Evolutionary conservation across 2,329 filamentous ascomycete species (phyloP), one percentile per base, ranked within the genome.

Genomic region (Fusarium verticillioides): DNA sequence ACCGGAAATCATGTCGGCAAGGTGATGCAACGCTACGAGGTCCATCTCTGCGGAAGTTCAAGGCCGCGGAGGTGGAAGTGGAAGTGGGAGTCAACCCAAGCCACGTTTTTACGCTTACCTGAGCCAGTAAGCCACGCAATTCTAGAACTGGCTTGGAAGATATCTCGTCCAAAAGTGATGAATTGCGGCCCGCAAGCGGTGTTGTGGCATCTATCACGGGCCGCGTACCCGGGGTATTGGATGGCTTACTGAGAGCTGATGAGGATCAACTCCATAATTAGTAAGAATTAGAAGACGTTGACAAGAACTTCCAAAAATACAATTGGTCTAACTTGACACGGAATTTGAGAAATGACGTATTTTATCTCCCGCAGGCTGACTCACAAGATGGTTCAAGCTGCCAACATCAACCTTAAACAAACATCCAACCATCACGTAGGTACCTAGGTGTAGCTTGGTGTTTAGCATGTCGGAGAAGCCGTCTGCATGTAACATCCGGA

Each of bases 401-500:
- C 26, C 58, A 60, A 13, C 58, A 54, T n/a, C 58, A 36, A 40
- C 47, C 47, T 56, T 54, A 54, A 40, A 43, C 53, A 34, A 40
- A 28, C 44, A 34, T 40, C n/a, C 36, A 23, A 30, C 28, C 30
- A 34, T 34, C 32, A 34, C 32, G 32, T 34, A 34, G 30, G 30
- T 28, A 46, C 2, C 2, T 47, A n/a, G 19, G 13, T 32, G 23
- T 52, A 28, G 18, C 34, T 66, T 49, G 36, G 21, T 53, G 36
- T 44, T 63, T 26, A 36, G 23, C 37, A 53, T 44, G 32, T 34
- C 59, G 72, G 62, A 61, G 61, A 63, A 57, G 60, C 72, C 72
- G 72, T 47, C 72, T 70, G 72, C 69, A 67, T 70, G 64, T 72
- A 58, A 63, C 40, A 54, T 54, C 47, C 36, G 47, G 34, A 54